Evolutionary conservation across 805 yeast genomes (phyloP), one percentile per base, ranked within the genome.

Genomic region (Kodamaea nitidulidarum): DNA sequence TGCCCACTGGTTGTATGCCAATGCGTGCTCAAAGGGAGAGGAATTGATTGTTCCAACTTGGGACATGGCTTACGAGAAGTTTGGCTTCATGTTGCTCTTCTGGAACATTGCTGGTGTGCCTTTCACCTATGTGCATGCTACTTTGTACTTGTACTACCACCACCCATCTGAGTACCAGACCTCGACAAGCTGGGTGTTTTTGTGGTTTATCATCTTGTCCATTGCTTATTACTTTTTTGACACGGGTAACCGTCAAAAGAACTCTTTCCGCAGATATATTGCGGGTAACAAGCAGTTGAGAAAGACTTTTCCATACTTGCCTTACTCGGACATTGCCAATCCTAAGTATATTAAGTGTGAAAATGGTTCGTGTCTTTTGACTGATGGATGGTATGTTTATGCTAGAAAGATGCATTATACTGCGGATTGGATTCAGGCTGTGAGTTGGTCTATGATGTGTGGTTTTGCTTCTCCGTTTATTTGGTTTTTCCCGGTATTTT

Each of bases 101-200:
- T 93, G 98, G 98, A 93, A 93, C 70, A 88, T 93, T 61, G 96
- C 97, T 22, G 98, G 98, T 54, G 98, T 93, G 30, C 98, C 98
- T 35, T 93, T 81, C 79, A 91, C 98, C 31, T 93, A 93, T 70
- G 88, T 97, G 65, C 96, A 88, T 58, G 83, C 95, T 62, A 86
- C 96, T 8, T 71, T 93, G 54, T 93, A 67, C 70, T 67, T 93
- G 54, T 81, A 80, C 50, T 80, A 80, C 67, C 96, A 87, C 63
- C 75, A 86, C 42, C 98, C 98, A 33, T 51, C 67, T 14, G 95
- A 86, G 59, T 93, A 93, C 67, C 61, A 73, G 33, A 80, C 91
- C 85, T 75, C 91, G 5, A 61, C 74, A 29, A 43, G 49, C 7
- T 87, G 83, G 72, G 79, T 79, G 61, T 54, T 67, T 14, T 56